These are phyloP conservation scores for Leishmania turanica DNA, from an alignment of 208 protist species.

Conservation along the genomic window DNA sequence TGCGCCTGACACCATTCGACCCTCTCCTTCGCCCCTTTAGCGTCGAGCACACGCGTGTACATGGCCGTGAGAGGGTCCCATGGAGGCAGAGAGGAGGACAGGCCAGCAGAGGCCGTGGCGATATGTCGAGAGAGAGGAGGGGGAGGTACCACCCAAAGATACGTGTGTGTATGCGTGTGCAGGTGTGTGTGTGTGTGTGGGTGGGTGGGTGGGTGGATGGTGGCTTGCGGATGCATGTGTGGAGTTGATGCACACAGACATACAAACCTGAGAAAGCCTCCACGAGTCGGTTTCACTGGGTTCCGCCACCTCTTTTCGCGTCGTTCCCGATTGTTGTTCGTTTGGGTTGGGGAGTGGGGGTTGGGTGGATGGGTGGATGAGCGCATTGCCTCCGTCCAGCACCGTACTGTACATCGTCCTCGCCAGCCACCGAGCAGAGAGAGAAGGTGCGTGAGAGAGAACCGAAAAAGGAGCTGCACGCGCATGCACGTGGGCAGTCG, in stretches of 20 bases:
- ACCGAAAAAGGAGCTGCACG: background rate
- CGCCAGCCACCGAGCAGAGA: background rate
- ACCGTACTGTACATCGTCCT: constrained; percentile 1
- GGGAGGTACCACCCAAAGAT: background rate
- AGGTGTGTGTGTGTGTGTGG: background rate
- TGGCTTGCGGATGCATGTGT: background rate
- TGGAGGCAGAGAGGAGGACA: background rate
- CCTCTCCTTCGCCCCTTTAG: background rate
- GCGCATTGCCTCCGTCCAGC: background rate
- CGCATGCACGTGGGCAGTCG: background rate
- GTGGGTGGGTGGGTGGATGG: background rate
- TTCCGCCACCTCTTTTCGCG: background rate
- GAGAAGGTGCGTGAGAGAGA: background rate
- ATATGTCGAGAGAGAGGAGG: background rate
- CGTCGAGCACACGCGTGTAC: background rate
- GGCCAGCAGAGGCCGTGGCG: background rate
- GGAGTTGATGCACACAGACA: background rate
- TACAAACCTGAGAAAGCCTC: background rate
- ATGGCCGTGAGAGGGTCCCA: background rate
- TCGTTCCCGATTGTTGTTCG: background rate
- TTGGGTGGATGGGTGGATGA: background rate
- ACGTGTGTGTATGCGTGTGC: background rate
- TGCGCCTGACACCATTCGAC: background rate
- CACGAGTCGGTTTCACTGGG: background rate
- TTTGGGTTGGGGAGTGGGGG: background rate